Evolutionary conservation across 148 eudicot species (phyloP), one percentile per base, ranked within the genome.

Genomic region (Mesembryanthemum crystallinum): DNA sequence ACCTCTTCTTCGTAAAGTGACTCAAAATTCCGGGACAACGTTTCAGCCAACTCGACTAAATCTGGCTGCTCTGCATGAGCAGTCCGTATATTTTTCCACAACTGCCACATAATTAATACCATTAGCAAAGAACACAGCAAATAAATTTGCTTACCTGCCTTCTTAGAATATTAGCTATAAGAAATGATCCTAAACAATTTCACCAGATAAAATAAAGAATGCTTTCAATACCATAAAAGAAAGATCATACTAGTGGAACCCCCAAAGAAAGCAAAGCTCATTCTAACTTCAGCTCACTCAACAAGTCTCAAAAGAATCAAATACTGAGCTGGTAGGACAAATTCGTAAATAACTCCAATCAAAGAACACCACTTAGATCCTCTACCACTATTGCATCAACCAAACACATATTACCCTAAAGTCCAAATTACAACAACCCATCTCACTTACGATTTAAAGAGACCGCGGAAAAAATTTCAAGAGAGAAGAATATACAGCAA

Each of bases 1-100:
- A 90, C 96, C 96, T 90, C 90, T 39, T 80, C 79, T 71, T 78
- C 88, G 72, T 88, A 90, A 37, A 88, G 77, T 7, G 76, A 58
- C 73, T 88, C 87, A n/a, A 88, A 90, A 73, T 80, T 84, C 70
- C 81, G 71, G 32, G 90, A 83, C 72, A 90, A 69, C 35, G 69
- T 78, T 24, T 87, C 86, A 8, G 80, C 89, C 86, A 81, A 79
- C 58, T 83, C 80, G 69, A 86, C 81, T 68, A 85, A 52, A 77
- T 88, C 92, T 60, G 87, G 85, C 77, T 83, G 84, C 51, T 87
- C 90, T 8, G 69, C 70, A 67, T 80, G 78, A 71, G 84, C 87
- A 42, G 76, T 70, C 51, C 74, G 85, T 61, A 88, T 64, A 73
- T 85, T 86, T 66, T 73, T 86, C 90, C 92, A 90, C 23, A 90